Evolutionary conservation across 495 filamentous ascomycete genomes (phyloP).

Genomic region (Opeltia flavorubescens): DNA sequence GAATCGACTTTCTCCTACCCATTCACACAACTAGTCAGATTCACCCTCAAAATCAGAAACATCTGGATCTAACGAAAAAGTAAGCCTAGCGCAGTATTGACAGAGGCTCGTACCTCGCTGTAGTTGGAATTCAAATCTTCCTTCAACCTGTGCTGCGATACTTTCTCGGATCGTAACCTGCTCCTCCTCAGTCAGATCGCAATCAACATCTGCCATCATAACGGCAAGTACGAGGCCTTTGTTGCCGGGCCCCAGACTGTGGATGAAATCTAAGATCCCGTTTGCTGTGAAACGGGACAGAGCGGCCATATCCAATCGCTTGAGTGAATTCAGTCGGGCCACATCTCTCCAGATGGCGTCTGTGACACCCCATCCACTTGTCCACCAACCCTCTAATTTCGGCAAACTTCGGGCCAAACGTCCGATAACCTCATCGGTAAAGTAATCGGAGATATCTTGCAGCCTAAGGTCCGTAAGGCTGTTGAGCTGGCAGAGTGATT

Average conservation of each 20-base stretch:
- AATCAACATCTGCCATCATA: conserved; percentile 21
- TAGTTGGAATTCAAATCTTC: conserved; percentile 28
- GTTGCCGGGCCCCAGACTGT: conserved; percentile 23
- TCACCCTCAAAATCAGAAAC: conserved; percentile 10
- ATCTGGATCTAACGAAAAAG: conserved; percentile 8
- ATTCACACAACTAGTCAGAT: conserved; percentile 4
- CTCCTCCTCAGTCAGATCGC: conserved; percentile 21
- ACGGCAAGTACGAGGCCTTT: conserved; percentile 26
- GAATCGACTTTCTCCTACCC: neutral
- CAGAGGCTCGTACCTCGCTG: conserved; percentile 9
- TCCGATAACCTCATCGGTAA: conserved; percentile 36
- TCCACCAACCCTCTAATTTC: conserved; percentile 39
- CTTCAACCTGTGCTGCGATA: conserved; percentile 22
- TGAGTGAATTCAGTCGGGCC: conserved; percentile 26
- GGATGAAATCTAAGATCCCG: conserved; percentile 33
- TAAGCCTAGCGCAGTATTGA: neutral
- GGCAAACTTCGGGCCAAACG: conserved; percentile 33
- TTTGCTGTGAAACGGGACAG: conserved; percentile 31
- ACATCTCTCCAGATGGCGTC: conserved; percentile 35
- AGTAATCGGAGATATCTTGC: conserved; percentile 37
- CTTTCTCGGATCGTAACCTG: conserved; percentile 24
- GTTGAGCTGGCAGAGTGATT: conserved; percentile 30
- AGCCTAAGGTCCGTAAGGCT: conserved; percentile 38
- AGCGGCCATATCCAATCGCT: conserved; percentile 31
- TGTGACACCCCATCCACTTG: conserved; percentile 38